Evolutionary conservation across 2,329 filamentous ascomycete species (phyloP), one percentile per base, ranked within the genome.

Genomic region (Teratosphaeria pseudoeucalypti): DNA sequence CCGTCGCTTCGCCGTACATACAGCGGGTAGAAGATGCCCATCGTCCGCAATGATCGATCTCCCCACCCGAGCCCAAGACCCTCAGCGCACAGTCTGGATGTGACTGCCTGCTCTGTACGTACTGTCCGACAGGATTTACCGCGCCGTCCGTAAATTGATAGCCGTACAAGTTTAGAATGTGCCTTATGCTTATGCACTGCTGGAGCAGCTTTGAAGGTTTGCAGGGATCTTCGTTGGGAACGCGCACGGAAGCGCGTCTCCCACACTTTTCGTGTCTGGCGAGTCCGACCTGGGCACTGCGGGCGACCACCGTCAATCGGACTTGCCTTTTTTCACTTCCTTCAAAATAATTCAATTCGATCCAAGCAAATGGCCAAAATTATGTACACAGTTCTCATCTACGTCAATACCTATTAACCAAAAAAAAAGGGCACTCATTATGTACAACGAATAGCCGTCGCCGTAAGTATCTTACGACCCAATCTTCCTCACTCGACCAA

Each of bases 1-100:
- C 78, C 79, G 66, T 81, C 79, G 27, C 78, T 81, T 54, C 78
- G 74, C 34, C 71, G 70, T 4, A 76, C 65, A 65, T 79, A 80
- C 34, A 81, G 67, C 39, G 78, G 76, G 64, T 74, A 76, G 70
- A 79, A 80, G 34, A 70, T 71, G 7, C 76, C 77, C 73, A 79
- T 77, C 43, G 23, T 34, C 11, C 54, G 34, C 37, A 10, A 23
- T 23, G 23, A 23, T 23, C 23, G 23, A 39, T 39, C 16, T 16
- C 6, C 37, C 5, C 37, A 39, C 11, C 37, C 4, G 10, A 39
- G 37, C 37, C 37, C 29, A 32, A 3, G 29, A 2, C 11, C 16
- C 2, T 2, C 37, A 14, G 37, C 37, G 37, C 37, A 43, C n/a
- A 49, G 43, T n/a, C 16, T 23, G 43, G 19, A 9, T 49, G 16